A percentile compares a stretch with the other conserved stretches of the same genome.
Conservation (phyloP, 345 rosid species). For the Eucalyptus curtisii region DNA sequence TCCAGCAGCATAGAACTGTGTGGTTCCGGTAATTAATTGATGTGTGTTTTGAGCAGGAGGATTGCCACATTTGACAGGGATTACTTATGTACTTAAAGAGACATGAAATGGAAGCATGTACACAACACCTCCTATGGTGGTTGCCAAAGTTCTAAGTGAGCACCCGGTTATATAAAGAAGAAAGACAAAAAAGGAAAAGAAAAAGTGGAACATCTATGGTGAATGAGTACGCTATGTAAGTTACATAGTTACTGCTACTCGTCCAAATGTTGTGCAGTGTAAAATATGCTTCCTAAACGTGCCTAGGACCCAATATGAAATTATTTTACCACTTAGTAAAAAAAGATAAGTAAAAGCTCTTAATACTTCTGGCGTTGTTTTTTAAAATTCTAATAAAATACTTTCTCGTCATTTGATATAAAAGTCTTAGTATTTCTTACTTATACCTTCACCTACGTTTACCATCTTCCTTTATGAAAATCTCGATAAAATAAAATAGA, state of each 20-base stretch:
- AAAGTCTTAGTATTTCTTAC: neutral
- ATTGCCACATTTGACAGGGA: neutral
- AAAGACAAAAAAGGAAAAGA: too few species aligned
- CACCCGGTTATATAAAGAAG: too few species aligned
- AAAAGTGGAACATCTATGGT: neutral
- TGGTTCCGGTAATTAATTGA: neutral
- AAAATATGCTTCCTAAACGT: neutral
- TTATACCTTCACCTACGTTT: too few species aligned
- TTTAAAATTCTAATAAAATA: neutral
- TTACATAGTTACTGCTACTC: neutral
- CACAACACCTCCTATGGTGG: neutral
- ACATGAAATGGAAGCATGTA: neutral
- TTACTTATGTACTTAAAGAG: neutral
- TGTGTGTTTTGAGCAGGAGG: neutral
- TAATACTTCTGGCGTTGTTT: neutral
- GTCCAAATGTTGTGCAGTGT: neutral
- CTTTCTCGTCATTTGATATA: neutral
- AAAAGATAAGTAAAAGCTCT: neutral
- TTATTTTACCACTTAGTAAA: neutral
- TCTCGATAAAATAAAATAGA: neutral
- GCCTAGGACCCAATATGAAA: neutral
- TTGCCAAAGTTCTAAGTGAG: neutral
- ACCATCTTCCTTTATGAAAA: neutral
- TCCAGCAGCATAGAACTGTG: accelerated
- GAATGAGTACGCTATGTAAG: neutral